phyloP scores from a whole-genome alignment of 2,329 filamentous ascomycete species.

The Pestalotiopsis sp. region DNA sequence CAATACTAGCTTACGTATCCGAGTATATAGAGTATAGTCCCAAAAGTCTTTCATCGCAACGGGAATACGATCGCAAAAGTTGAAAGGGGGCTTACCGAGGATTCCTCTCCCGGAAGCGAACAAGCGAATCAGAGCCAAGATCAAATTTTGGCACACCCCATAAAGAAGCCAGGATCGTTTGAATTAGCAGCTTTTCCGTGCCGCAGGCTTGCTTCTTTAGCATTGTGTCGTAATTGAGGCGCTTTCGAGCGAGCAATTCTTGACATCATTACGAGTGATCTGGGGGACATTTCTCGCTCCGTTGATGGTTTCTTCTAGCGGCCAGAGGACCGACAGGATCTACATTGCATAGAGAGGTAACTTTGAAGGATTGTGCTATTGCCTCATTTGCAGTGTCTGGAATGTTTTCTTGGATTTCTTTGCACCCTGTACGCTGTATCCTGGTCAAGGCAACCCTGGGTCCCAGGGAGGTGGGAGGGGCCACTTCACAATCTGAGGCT shows the following conservation, averaged over 20 bases:
- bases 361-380: too few relatives aligned
- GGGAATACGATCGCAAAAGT: not conserved
- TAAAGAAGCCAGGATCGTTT: not conserved
- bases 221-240: not conserved
- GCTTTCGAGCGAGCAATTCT: not conserved
- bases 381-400: too few relatives aligned
- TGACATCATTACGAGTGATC: not conserved
- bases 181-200: not conserved
- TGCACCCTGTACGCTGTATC: not conserved
- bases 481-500: not conserved
- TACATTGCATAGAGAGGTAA: too few relatives aligned
- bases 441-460: not conserved
- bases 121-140: not conserved
- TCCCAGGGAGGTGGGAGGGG: not conserved
- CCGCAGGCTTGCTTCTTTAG: not conserved
- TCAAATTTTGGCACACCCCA: not conserved
- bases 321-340: too few relatives aligned
- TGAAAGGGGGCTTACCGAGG: not conserved
- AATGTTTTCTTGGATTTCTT: too few relatives aligned
- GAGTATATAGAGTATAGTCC: not conserved
- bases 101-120: not conserved
- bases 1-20: not conserved
- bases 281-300: too few relatives aligned
- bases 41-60: not conserved
- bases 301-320: too few relatives aligned